Conservation (phyloP, 1,284 basidiomycete genomes). For the Tylopilus sp. region DNA sequence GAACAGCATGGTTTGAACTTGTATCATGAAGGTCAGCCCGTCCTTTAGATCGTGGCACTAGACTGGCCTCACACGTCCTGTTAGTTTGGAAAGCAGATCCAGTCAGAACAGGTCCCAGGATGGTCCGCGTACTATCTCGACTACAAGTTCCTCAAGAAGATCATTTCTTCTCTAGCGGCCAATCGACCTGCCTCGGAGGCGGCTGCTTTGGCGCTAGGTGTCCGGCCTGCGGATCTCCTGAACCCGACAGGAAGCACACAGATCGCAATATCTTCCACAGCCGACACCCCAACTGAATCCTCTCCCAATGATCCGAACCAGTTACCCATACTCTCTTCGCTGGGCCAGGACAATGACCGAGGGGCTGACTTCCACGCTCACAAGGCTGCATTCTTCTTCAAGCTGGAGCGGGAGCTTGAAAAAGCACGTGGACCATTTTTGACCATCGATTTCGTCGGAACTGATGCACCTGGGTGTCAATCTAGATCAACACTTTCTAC, state of each 20-base stretch:
- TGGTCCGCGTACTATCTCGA: constrained; percentile 97
- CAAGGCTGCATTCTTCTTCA: constrained; percentile 99
- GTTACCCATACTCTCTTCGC: constrained; percentile 54
- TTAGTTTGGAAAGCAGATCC: constrained; percentile 98
- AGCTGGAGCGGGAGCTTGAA: constrained; percentile 94
- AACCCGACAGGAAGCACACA: constrained; percentile 13
- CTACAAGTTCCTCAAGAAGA: constrained; percentile 98
- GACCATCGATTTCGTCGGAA: background rate
- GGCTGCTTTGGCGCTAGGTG: constrained; percentile 78
- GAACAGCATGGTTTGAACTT: constrained; percentile 28
- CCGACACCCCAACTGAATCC: constrained; percentile 5
- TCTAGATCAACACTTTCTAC: constrained; percentile 98
- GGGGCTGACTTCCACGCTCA: constrained; percentile 84
- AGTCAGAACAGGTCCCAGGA: constrained; percentile 93
- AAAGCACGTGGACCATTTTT: constrained; percentile 56
- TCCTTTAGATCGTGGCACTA: background rate
- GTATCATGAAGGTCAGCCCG: constrained; percentile 30
- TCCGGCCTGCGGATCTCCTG: constrained; percentile 65
- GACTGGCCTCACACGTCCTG: background rate
- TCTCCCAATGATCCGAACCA: constrained; percentile 35
- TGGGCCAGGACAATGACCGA: constrained; percentile 62
- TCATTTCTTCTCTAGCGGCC: constrained; percentile 95
- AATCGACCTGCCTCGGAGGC: constrained; percentile 87
- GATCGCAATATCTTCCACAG: constrained; percentile 15
- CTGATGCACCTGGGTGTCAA: background rate